These are phyloP conservation scores for Coniochaeta sp. DNA, from an alignment of 2,329 filamentous ascomycete genomes.

Conservation along the genomic window DNA sequence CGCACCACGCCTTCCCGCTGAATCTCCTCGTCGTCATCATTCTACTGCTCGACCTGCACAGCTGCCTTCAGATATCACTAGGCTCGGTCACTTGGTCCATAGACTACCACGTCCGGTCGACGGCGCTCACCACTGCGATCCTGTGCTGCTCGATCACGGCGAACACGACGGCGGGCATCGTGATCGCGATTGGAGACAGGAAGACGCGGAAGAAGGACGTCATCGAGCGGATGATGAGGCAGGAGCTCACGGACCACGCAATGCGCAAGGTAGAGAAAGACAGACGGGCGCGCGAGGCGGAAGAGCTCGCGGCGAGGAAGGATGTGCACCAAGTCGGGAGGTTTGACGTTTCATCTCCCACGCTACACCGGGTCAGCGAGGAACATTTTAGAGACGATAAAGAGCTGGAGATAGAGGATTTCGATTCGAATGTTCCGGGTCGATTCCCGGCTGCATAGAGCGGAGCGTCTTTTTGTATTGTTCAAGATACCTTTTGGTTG, in stretches of 20 bases:
- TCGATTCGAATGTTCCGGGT: neutral
- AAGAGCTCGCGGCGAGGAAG: slow-evolving; percentile 11
- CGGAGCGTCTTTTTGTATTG: neutral
- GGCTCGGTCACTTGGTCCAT: slow-evolving; percentile 76
- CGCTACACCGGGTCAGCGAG: neutral
- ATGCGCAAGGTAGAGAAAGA: slow-evolving; percentile 42
- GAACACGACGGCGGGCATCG: slow-evolving; percentile 68
- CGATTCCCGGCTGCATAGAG: neutral
- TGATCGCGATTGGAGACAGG: slow-evolving; percentile 71
- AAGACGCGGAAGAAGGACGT: slow-evolving; percentile 81
- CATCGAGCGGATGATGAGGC: slow-evolving; percentile 65
- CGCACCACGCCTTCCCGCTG: slow-evolving; percentile 72
- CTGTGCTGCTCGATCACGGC: slow-evolving; percentile 71
- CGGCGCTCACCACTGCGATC: slow-evolving; percentile 72
- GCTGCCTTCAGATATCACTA: slow-evolving; percentile 70
- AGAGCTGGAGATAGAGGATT: neutral
- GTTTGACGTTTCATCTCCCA: neutral
- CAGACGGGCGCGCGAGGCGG: slow-evolving; percentile 30
- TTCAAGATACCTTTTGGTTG: neutral
- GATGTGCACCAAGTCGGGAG: neutral
- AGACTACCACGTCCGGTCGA: slow-evolving; percentile 58
- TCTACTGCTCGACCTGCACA: slow-evolving; percentile 73
- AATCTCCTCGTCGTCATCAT: slow-evolving; percentile 68
- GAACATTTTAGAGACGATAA: neutral
- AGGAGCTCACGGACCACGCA: slow-evolving; percentile 61